Evolutionary conservation across 1,284 basidiomycete genomes (phyloP).

Genomic region (Boletus nobilissimus): DNA sequence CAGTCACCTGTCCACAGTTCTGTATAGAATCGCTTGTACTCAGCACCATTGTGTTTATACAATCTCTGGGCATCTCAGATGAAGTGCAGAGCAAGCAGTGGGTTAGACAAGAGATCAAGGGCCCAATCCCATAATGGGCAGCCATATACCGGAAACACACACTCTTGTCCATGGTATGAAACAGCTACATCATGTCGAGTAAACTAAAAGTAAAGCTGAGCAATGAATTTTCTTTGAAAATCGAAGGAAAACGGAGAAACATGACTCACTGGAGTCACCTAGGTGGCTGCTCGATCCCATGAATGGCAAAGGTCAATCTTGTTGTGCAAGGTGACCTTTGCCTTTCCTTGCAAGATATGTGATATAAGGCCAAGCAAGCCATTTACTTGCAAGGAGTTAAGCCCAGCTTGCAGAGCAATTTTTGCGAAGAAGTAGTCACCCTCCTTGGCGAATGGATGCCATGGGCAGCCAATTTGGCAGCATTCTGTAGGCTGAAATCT

Average conservation of each 20-base stretch:
- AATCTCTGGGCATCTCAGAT: not conserved
- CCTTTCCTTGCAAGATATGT: not conserved
- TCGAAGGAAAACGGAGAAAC: not conserved
- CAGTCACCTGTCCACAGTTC: constrained; percentile 9
- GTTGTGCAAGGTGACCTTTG: not conserved
- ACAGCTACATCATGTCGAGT: not conserved
- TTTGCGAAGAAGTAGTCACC: not conserved
- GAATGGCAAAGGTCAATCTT: not conserved
- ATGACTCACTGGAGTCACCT: not conserved
- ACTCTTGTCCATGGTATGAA: not conserved
- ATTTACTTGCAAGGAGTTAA: not conserved
- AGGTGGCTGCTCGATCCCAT: not conserved
- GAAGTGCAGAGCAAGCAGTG: not conserved
- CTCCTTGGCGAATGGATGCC: not conserved
- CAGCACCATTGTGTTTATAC: not conserved
- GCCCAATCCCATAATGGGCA: not conserved
- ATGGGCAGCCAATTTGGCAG: not conserved
- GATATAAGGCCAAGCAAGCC: not conserved
- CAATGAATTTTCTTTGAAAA: not conserved
- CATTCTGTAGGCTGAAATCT: not conserved
- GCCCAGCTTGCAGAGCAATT: not conserved
- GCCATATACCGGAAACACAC: not conserved
- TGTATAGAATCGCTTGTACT: constrained; percentile 1
- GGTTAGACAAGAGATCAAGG: not conserved
- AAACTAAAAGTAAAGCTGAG: not conserved